These are phyloP conservation scores for Camellia lanceoleosa DNA, from an alignment of 148 eudicot species.

Conservation along the genomic window DNA sequence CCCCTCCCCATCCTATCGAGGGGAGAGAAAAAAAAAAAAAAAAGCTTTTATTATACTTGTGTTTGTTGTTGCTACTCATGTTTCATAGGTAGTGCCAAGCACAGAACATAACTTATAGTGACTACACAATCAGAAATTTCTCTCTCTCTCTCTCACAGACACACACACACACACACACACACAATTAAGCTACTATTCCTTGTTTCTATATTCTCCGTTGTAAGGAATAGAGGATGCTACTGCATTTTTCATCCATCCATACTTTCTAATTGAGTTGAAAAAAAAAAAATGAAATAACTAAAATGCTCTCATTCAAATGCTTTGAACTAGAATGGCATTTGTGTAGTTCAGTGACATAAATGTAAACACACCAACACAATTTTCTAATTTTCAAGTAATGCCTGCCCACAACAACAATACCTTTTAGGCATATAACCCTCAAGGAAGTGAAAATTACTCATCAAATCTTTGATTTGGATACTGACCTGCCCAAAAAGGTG, in stretches of 20 bases:
- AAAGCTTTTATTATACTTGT: too few species aligned
- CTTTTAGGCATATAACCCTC: too few species aligned
- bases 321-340: background rate
- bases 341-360: background rate
- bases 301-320: background rate
- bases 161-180: background rate
- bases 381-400: too few species aligned
- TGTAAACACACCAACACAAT: background rate
- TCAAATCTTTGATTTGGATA: background rate
- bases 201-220: background rate
- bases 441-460: too few species aligned
- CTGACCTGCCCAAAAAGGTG: slow-evolving; percentile 62
- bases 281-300: background rate
- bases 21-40: too few species aligned
- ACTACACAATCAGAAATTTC: background rate
- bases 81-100: background rate
- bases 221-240: background rate
- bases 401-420: too few species aligned
- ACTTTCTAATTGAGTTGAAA: background rate
- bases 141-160: too few species aligned
- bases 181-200: background rate
- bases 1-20: too few species aligned
- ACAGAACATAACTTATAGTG: background rate
- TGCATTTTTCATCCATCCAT: slow-evolving; percentile 1
- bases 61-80: background rate